Base-by-base conservation (phyloP, 768 basidiomycete genomes). In the Lyophyllum shimeji region DNA sequence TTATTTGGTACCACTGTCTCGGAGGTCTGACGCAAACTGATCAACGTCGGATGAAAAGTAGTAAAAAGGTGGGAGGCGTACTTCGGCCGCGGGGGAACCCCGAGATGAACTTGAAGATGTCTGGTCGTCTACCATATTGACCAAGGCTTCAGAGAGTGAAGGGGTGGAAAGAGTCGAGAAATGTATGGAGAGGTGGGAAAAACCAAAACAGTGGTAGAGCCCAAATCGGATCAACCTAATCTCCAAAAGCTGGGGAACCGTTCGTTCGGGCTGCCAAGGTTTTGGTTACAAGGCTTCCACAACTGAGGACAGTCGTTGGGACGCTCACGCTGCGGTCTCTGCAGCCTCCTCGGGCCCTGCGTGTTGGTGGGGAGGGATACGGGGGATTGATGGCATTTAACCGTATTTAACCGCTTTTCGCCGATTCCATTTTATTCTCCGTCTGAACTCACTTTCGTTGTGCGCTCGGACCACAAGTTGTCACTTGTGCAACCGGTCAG, bases 1-100 rank as follows among this genome's bases (percentile, higher is more conserved):
- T 71, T 66, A 74, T 77, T 74, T 69, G 74, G 69, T 79, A 80
- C 81, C 78, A 69, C 70, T 78, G 75, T 73, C 53, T 81, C 78
- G 78, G 81, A 66, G 65, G 69, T 57, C 78, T 80, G 55, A 60
- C 61, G 56, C 55, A 45, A 58, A 60, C 63, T 52, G 49, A 59
- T 60, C 47, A 52, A 53, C 37, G 39, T 52, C 58, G 20, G 40
- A 44, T 46, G 47, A 31, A 50, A 51, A 21, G 45, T 46, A 13
- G 15, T 50, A 20, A 44, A 44, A 15, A 58, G 53, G 57, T 52
- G 59, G 65, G 56, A 61, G 45, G 54, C 55, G 54, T 59, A 76
- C 72, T 59, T 60, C 64, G 48, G 52, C 58, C 40, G 62, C 52
- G 31, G 61, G 57, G 39, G 70, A 67, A 46, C 50, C 54, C 50